These are phyloP conservation scores for Physcomitrellopsis africana DNA, from an alignment of 225 moss, liverwort and hornwort species.

Conservation along the genomic window DNA sequence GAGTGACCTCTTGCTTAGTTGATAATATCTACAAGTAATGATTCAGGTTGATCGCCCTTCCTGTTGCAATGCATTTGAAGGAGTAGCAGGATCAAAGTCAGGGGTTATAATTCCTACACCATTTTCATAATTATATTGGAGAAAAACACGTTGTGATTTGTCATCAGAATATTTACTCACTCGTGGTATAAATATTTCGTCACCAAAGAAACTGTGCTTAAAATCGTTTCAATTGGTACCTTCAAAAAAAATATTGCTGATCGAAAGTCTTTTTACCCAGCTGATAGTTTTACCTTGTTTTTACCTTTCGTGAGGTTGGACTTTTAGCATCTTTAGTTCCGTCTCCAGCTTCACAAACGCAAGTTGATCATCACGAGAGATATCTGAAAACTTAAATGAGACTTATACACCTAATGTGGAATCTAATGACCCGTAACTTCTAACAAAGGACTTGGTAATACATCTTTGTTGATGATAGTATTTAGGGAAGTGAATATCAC, in stretches of 20 bases:
- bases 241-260: constrained; percentile 7
- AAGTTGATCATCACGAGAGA: constrained; percentile 1
- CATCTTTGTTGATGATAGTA: neutral
- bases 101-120: no score
- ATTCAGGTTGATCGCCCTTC: neutral
- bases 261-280: constrained; percentile 33
- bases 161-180: neutral
- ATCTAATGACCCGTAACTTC: neutral
- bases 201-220: neutral
- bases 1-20: neutral
- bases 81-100: neutral
- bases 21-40: neutral
- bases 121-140: neutral
- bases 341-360: constrained; percentile 57
- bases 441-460: constrained; percentile 2
- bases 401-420: neutral
- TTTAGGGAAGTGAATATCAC: neutral
- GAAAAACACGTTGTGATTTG: constrained; percentile 10
- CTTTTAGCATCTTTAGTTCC: constrained; percentile 76
- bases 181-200: neutral
- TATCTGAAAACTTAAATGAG: neutral
- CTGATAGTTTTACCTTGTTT: constrained; percentile 67
- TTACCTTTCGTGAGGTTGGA: constrained; percentile 68
- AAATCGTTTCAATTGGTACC: constrained; percentile 19
- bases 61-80: neutral